phyloP scores from a whole-genome alignment of 108 stramenopile species.

The Conticribra guillardii region DNA sequence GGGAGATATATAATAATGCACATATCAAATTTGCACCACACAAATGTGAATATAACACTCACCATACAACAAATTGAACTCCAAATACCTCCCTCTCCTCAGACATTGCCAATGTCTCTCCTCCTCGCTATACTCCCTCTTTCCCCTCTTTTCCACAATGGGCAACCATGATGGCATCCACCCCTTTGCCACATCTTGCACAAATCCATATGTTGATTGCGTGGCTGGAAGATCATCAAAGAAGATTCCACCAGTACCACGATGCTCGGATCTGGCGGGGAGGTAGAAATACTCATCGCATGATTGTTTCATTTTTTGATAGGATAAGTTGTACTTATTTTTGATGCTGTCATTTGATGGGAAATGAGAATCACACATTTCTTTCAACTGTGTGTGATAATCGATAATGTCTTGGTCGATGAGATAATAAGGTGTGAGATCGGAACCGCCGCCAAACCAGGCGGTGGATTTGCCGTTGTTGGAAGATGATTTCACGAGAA shows the following conservation, averaged over 20 bases:
- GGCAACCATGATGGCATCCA: slow-evolving; percentile 95
- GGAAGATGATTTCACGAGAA: slow-evolving; percentile 53
- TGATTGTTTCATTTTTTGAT: slow-evolving; percentile 68
- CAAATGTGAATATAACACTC: no score
- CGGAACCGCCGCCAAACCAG: slow-evolving; percentile 88
- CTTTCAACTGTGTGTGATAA: slow-evolving; percentile 73
- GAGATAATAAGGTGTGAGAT: slow-evolving; percentile 93
- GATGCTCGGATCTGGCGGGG: slow-evolving; percentile 89
- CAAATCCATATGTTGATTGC: slow-evolving; percentile 54
- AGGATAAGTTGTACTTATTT: slow-evolving; percentile 52
- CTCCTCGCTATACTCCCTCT: slow-evolving; percentile 58
- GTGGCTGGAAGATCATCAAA: slow-evolving; percentile 90
- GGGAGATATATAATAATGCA: no score
- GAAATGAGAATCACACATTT: slow-evolving; percentile 66
- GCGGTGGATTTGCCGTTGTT: slow-evolving; percentile 13
- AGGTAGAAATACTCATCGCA: slow-evolving; percentile 96
- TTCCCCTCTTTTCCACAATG: slow-evolving; percentile 65
- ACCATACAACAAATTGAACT: slow-evolving; percentile 91
- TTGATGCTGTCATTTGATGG: slow-evolving; percentile 48
- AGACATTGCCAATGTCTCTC: slow-evolving; percentile 90
- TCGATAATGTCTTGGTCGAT: slow-evolving; percentile 80
- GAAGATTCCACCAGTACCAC: slow-evolving; percentile 95
- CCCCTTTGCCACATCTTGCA: slow-evolving; percentile 70
- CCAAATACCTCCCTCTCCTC: slow-evolving; percentile 58
- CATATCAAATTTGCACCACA: no score